phyloP scores from a whole-genome alignment of 2,329 filamentous ascomycete species.

The Capronia coronata region DNA sequence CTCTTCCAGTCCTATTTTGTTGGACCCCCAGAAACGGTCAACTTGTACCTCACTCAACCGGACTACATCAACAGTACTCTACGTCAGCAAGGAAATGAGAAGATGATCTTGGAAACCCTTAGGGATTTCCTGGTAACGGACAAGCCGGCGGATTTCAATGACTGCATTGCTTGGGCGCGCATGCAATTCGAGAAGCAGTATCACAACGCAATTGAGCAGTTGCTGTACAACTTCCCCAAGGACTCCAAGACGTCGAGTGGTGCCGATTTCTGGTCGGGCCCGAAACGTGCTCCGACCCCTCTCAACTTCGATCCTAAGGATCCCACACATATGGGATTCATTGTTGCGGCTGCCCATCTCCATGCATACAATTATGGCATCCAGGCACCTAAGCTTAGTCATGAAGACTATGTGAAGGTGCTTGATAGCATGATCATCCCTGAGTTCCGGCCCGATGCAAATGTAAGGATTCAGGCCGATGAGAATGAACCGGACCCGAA shows the following conservation, averaged over 20 bases:
- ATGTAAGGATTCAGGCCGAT: conserved; percentile 92
- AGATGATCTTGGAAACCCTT: conserved; percentile 83
- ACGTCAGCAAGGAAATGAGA: conserved; percentile 92
- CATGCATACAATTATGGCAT: conserved; percentile 98
- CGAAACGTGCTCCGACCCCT: conserved; percentile 89
- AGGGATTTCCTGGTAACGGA: conserved; percentile 86
- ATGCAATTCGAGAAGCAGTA: conserved; percentile 93
- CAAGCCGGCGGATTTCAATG: conserved; percentile 85
- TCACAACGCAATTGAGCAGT: conserved; percentile 90
- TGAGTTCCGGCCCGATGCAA: conserved; percentile 83
- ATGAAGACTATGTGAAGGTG: conserved; percentile 68
- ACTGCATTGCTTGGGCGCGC: conserved; percentile 94
- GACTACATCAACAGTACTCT: conserved; percentile 82
- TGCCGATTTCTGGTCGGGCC: conserved; percentile 94
- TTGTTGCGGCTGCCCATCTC: conserved; percentile 81
- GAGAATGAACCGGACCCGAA: conserved; percentile 95
- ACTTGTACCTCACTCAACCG: conserved; percentile 84
- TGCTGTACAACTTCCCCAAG: conserved; percentile 95
- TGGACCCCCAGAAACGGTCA: conserved; percentile 87
- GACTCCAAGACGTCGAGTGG: conserved; percentile 83
- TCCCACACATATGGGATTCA: conserved; percentile 77
- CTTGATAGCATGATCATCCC: conserved; percentile 90
- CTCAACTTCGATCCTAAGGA: conserved; percentile 83
- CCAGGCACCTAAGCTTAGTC: conserved; percentile 68
- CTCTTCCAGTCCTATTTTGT: conserved; percentile 92